Percentiles rank a stretch among this genome's conserved stretches.
Conservation (phyloP, 1,284 basidiomycete genomes). For the Sanghuangporus sanghuang region DNA sequence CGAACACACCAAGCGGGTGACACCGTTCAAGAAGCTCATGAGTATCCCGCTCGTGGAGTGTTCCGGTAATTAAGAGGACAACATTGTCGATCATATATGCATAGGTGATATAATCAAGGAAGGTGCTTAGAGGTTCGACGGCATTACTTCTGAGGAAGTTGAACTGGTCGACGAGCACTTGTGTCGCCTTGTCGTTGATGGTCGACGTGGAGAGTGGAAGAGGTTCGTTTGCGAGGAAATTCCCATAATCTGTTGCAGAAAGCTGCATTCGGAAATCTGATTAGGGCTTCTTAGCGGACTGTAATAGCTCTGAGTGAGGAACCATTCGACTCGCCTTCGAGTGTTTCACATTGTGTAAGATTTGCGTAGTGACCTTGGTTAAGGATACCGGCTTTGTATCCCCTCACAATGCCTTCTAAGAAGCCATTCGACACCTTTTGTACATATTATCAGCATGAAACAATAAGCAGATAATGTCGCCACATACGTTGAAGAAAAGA, state of each 20-base stretch:
- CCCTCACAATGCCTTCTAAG: constrained; percentile 90
- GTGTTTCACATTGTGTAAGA: constrained; percentile 94
- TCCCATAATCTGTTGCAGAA: constrained; percentile 96
- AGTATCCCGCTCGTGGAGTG: constrained; percentile 95
- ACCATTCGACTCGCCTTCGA: constrained; percentile 69
- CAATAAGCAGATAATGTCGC: constrained; percentile 25
- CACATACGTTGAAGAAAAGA: constrained; percentile 77
- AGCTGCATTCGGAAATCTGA: constrained; percentile 90
- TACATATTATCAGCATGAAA: constrained; percentile 22
- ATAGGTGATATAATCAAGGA: constrained; percentile 98
- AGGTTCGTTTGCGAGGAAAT: constrained; percentile 96
- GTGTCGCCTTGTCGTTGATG: constrained; percentile 93
- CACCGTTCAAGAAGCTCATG: constrained; percentile 96
- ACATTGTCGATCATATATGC: constrained; percentile 99
- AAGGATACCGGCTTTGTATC: constrained; percentile 92
- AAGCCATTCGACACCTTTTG: constrained; percentile 75
- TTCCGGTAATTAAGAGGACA: constrained; percentile 95
- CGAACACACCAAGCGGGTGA: constrained; percentile 95
- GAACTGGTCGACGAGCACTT: constrained; percentile 95
- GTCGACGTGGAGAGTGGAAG: constrained; percentile 93
- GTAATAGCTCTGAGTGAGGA: background rate
- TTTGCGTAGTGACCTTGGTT: constrained; percentile 89
- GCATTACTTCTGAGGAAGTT: constrained; percentile 92
- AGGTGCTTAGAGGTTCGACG: constrained; percentile 86
- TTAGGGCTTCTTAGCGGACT: background rate